phyloP scores from a whole-genome alignment of 768 basidiomycete species.

The Mycena capillaripes region DNA sequence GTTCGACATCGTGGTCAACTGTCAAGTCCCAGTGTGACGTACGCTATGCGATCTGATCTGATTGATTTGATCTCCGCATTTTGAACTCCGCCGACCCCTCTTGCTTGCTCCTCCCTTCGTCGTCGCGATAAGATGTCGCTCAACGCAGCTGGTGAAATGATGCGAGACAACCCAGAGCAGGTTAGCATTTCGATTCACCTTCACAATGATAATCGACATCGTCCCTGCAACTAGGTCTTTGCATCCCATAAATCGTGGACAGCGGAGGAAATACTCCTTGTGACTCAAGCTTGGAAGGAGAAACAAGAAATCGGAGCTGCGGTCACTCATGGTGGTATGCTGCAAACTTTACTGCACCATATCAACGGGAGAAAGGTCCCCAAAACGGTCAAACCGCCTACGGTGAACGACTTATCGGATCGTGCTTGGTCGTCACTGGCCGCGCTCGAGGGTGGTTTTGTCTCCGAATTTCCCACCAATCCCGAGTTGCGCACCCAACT shows the following conservation, averaged over 20 bases:
- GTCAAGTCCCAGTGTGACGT: no score
- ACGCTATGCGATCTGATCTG: no score
- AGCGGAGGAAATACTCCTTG: not conserved
- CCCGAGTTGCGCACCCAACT: constrained; percentile 12
- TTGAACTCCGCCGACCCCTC: no score
- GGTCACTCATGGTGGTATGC: not conserved
- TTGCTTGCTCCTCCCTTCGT: no score
- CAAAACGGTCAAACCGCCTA: not conserved
- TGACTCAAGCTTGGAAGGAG: not conserved
- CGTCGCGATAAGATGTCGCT: no score
- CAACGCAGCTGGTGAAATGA: no score
- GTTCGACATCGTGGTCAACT: no score
- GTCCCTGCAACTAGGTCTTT: not conserved
- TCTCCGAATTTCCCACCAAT: not conserved
- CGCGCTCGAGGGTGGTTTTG: not conserved
- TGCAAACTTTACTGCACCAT: constrained; percentile 10
- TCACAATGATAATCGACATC: not conserved
- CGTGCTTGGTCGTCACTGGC: constrained; percentile 12
- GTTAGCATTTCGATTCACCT: not conserved
- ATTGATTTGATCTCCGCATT: no score
- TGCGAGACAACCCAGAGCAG: not conserved
- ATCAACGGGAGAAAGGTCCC: constrained; percentile 10
- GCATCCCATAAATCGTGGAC: not conserved
- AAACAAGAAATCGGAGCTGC: not conserved
- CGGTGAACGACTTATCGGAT: constrained; percentile 10